These are phyloP conservation scores for Nothophoma quercina DNA, from an alignment of 2,329 filamentous ascomycete species.

Conservation along the genomic window DNA sequence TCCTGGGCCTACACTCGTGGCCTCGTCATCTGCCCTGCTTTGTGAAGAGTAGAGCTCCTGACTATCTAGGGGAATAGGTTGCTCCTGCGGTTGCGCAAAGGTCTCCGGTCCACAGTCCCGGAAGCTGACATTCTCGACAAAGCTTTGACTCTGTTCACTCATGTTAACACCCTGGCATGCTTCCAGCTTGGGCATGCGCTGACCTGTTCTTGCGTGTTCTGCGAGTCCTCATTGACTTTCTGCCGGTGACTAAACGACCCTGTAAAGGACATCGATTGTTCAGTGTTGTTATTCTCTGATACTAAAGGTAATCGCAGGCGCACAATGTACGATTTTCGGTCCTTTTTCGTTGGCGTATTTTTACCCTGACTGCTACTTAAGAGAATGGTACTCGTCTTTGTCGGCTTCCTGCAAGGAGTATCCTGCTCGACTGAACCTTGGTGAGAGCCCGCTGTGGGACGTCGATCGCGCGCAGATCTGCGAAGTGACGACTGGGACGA, in stretches of 20 bases:
- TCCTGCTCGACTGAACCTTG: not conserved
- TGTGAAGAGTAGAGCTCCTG: conserved; percentile 10
- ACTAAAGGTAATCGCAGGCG: not conserved
- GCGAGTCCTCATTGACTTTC: not conserved
- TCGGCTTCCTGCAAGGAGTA: not conserved
- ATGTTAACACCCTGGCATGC: not conserved
- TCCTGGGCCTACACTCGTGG: not conserved
- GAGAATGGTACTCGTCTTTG: not conserved
- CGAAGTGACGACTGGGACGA: not conserved
- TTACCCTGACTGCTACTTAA: not conserved
- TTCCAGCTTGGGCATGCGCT: not conserved
- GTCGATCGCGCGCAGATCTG: conserved; percentile 8
- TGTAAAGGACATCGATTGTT: conserved; percentile 6
- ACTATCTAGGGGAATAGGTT: conserved; percentile 5
- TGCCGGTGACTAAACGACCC: conserved; percentile 3
- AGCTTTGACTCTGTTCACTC: not conserved
- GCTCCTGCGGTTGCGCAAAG: conserved; percentile 12
- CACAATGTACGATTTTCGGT: not conserved
- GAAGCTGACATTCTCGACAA: not conserved
- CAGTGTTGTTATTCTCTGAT: too few relatives aligned
- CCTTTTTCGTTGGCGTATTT: not conserved
- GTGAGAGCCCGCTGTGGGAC: conserved; percentile 2
- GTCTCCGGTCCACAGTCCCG: not conserved
- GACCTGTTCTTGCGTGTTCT: not conserved
- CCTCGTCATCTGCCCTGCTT: not conserved